Evolutionary conservation across 345 rosid species (phyloP), one percentile per base, ranked within the genome.

Genomic region (Kernera saxatilis): DNA sequence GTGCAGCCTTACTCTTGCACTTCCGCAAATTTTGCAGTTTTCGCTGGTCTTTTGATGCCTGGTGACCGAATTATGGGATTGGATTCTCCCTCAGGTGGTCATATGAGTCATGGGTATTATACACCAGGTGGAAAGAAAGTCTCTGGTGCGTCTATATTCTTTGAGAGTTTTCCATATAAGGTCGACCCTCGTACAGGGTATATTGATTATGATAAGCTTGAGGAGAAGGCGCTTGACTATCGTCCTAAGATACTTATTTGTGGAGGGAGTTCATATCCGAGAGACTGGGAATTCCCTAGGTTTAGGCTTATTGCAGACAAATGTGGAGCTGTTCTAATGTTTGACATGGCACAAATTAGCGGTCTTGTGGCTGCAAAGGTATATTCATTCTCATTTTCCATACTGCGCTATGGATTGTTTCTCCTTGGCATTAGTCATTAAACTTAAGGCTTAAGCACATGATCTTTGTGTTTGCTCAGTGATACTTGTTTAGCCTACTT

Each of bases 321-420:
- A 76, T 85, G 88, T 60, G 92, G 96, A 8, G 86, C 93, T 30
- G 86, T 85, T 33, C 54, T 87, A 54, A 55, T 89, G 81, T 87
- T 90, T 77, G 92, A 87, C 69, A 89, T 92, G 96, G 93, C 93
- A 15, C 93, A 91, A 50, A 82, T 85, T 43, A 88, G 97, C 32
- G 93, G 95, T 63, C 95, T 91, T 51, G 82, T 88, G 17, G 97
- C 97, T n/a, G 91, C 95, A 21, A 87, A 91, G 97, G 97, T 91
- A 48, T 29, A 80, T 58, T 59, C 17, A 7, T 58, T 40, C 44
- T 27, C 51, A 30, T n/a, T 22, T 18, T 23, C 15, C 39, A 17
- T 69, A 13, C 8, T 19, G 18, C 8, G 25, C 4, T 4, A 7
- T 37, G 29, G 17, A 6, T 44, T 12, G 27, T 25, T n/a, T 62